phyloP scores from a whole-genome alignment of 768 basidiomycete genomes.

The Pisolithus sp. region DNA sequence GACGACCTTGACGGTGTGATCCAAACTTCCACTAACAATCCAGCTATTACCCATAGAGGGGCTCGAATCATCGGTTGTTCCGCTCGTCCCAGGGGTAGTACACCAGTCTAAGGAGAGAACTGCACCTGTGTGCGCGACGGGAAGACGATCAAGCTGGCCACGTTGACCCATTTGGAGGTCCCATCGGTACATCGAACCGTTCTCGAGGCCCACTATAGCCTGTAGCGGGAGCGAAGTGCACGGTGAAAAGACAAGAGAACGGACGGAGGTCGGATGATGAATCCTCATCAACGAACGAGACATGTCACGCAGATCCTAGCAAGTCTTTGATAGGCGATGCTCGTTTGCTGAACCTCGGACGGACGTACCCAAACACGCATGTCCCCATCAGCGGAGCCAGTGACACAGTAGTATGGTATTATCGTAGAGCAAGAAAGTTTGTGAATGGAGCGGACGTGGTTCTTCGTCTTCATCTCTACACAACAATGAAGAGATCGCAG shows the following conservation, averaged over 20 bases:
- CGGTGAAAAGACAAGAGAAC: conserved; percentile 67
- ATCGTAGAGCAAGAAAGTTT: conserved; percentile 61
- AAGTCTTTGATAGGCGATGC: conserved; percentile 1
- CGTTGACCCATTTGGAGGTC: conserved; percentile 74
- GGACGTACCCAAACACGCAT: conserved; percentile 69
- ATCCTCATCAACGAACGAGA: conserved; percentile 64
- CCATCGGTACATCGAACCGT: conserved; percentile 71
- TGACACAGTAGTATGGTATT: conserved; percentile 67
- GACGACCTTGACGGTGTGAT: conserved; percentile 68
- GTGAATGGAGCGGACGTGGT: conserved; percentile 69
- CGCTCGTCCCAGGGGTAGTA: conserved; percentile 22
- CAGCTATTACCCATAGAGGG: conserved; percentile 43
- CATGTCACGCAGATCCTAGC: conserved; percentile 68
- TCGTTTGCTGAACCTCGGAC: background rate
- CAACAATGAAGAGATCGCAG: conserved; percentile 6
- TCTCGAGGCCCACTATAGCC: conserved; percentile 62
- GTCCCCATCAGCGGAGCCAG: conserved; percentile 76
- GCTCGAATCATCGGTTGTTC: conserved; percentile 8
- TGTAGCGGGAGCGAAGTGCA: conserved; percentile 59
- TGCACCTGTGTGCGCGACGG: conserved; percentile 67
- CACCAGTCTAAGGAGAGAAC: conserved; percentile 76
- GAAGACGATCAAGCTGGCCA: conserved; percentile 63
- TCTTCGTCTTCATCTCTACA: conserved; percentile 60
- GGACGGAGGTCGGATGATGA: conserved; percentile 61
- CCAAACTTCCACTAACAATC: conserved; percentile 75